A percentile compares a stretch with the other conserved stretches of the same genome.
phyloP scores from a whole-genome alignment of 2,329 filamentous ascomycete genomes.

The Cryphonectria radicalis region DNA sequence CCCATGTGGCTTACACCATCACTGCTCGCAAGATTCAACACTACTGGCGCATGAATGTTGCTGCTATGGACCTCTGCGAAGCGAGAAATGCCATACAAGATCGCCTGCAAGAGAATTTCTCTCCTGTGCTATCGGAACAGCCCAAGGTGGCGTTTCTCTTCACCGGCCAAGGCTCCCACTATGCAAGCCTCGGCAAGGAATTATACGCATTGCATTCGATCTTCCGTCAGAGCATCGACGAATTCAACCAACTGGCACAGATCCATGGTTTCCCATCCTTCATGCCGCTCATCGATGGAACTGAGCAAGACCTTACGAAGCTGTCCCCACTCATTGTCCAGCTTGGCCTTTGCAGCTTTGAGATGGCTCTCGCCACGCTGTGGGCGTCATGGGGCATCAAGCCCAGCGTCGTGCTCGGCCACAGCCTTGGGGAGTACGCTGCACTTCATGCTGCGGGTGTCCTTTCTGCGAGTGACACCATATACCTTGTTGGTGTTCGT shows the following conservation, averaged over 20 bases:
- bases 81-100: slow-evolving; percentile 48
- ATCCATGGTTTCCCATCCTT: slow-evolving; percentile 61
- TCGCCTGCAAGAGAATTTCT: slow-evolving; percentile 48
- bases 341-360: slow-evolving; percentile 57
- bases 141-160: slow-evolving; percentile 59
- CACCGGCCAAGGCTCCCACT: slow-evolving; percentile 61
- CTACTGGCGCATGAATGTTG: slow-evolving; percentile 57
- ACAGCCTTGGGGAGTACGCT: slow-evolving; percentile 71
- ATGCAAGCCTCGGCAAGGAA: slow-evolving; percentile 56
- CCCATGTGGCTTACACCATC: slow-evolving; percentile 67
- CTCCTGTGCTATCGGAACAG: slow-evolving; percentile 47
- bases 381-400: slow-evolving; percentile 61
- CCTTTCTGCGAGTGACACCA: slow-evolving; percentile 70
- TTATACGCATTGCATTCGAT: slow-evolving; percentile 51
- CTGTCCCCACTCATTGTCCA: slow-evolving; percentile 57
- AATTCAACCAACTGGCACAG: slow-evolving; percentile 58
- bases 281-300: slow-evolving; percentile 55
- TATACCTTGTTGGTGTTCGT: slow-evolving; percentile 72
- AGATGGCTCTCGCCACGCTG: slow-evolving; percentile 61
- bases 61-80: slow-evolving; percentile 47
- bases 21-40: slow-evolving; percentile 69
- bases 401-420: slow-evolving; percentile 54
- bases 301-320: slow-evolving; percentile 46
- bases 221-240: slow-evolving; percentile 58
- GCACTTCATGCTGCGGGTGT: slow-evolving; percentile 73